Evolutionary conservation across 208 protist species (phyloP), one percentile per base, ranked within the genome.

Genomic region (Leishmania guyanensis): DNA sequence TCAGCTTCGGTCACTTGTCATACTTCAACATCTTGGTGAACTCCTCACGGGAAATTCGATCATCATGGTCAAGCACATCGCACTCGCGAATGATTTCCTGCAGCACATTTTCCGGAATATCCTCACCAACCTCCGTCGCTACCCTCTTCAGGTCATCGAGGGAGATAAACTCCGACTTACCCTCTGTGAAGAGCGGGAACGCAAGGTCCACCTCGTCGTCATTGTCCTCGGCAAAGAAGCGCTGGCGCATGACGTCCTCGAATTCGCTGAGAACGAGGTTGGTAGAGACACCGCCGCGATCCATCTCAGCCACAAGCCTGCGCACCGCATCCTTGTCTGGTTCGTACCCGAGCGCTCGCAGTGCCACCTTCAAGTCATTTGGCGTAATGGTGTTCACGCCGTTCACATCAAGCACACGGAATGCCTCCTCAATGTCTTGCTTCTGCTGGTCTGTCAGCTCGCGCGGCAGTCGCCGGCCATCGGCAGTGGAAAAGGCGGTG

Each of bases 71-170:
- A 20, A 98, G 75, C 17, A 95, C 84, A 83, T 99, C 98, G 12
- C 97, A 97, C 79, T 97, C 96, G 48, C 97, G 90, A 69, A 99
- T 97, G 94, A 99, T 99, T 74, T 97, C 97, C 78, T 95, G 82
- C 62, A 99, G 84, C 50, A 99, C 96, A 33, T 99, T 98, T 36
- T 99, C 99, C 12, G 97, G 90, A 39, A 99, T 92, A 70, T 98
- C 93, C 86, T 99, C 98, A 9, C 97, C 98, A 5, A 99, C 86
- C 80, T 99, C 97, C 3, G 83, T 87, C 33, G 98, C 96, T 14
- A 99, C 97, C 0, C 94, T 80, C 75, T 98, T 98, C 33, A 99
- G 87, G 86, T 99, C 99, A 16, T 99, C 96, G 53, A 99, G 90
- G 26, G 95, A 97, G 78, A 99, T 99, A 78, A 89, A 98, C 68